These are phyloP conservation scores for Neoboletus magnificus DNA, from an alignment of 768 basidiomycete species.

Conservation along the genomic window DNA sequence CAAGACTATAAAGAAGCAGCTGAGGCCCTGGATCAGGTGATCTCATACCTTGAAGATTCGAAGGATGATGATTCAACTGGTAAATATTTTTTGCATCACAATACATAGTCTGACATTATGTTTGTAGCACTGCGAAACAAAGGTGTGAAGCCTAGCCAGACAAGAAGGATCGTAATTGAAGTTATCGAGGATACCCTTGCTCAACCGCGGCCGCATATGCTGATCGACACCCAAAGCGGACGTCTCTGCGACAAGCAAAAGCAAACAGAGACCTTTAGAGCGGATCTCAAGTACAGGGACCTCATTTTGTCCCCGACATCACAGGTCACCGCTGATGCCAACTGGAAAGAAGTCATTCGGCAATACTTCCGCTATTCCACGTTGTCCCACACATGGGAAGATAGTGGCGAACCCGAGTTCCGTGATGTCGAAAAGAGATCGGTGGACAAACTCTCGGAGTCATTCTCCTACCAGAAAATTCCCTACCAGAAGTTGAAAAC, in stretches of 20 bases:
- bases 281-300: conserved; percentile 7
- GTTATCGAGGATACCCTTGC: not conserved
- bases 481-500: conserved; percentile 5
- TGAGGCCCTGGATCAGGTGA: not conserved
- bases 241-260: conserved; percentile 11
- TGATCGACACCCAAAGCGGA: conserved; percentile 16
- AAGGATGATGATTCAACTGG: not conserved
- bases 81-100: not conserved
- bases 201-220: conserved; percentile 4
- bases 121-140: conserved; percentile 5
- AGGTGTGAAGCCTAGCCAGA: conserved; percentile 4
- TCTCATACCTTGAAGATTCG: not conserved
- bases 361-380: conserved; percentile 17
- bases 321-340: not conserved
- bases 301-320: conserved; percentile 9
- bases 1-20: not conserved
- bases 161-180: not conserved
- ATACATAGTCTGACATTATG: not conserved
- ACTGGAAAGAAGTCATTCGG: not conserved
- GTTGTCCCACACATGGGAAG: conserved; percentile 24
- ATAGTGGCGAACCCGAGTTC: conserved; percentile 3
- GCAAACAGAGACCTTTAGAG: conserved; percentile 9
- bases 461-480: not conserved
- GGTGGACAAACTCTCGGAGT: conserved; percentile 3
- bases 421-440: not conserved